Evolutionary conservation across 768 basidiomycete species (phyloP).

Genomic region (Saitozyma sp.): DNA sequence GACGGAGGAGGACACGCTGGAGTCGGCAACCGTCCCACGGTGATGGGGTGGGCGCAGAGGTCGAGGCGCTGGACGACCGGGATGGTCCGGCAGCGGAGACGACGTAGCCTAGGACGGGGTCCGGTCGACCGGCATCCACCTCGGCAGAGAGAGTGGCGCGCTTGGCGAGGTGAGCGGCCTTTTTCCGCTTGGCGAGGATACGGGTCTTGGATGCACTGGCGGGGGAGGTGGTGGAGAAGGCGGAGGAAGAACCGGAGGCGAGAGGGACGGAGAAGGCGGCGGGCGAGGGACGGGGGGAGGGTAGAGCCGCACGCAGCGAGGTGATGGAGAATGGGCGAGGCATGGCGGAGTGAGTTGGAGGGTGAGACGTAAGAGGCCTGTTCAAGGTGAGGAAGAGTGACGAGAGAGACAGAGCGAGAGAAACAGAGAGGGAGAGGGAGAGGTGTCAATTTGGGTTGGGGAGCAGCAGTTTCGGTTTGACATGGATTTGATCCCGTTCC

Average conservation of each 20-base stretch:
- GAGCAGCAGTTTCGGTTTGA: too few relatives aligned
- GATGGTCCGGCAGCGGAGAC: slow-evolving; percentile 46
- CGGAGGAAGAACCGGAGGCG: slow-evolving; percentile 7
- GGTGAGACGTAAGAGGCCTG: background rate
- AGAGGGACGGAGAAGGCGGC: background rate
- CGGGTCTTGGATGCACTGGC: slow-evolving; percentile 6
- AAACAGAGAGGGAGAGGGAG: too few relatives aligned
- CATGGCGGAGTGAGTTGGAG: slow-evolving; percentile 2
- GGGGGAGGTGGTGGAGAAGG: slow-evolving; percentile 6
- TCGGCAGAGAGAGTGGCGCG: background rate
- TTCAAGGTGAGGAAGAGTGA: slow-evolving; percentile 6
- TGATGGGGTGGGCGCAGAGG: slow-evolving; percentile 7
- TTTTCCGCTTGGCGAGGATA: slow-evolving; percentile 9
- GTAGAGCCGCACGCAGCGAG: background rate
- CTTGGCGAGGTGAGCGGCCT: slow-evolving; percentile 6
- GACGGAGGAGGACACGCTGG: slow-evolving; percentile 30
- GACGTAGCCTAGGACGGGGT: slow-evolving; percentile 75
- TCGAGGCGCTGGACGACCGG: background rate
- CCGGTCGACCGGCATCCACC: slow-evolving; percentile 28
- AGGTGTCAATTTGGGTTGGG: too few relatives aligned
- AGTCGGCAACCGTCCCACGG: slow-evolving; percentile 39
- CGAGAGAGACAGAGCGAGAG: slow-evolving; percentile 5
- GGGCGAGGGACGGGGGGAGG: background rate
- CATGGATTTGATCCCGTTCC: too few relatives aligned
- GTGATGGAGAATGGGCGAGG: background rate